These are phyloP conservation scores for Podaxis sp. DNA, from an alignment of 768 basidiomycete species.

Conservation along the genomic window DNA sequence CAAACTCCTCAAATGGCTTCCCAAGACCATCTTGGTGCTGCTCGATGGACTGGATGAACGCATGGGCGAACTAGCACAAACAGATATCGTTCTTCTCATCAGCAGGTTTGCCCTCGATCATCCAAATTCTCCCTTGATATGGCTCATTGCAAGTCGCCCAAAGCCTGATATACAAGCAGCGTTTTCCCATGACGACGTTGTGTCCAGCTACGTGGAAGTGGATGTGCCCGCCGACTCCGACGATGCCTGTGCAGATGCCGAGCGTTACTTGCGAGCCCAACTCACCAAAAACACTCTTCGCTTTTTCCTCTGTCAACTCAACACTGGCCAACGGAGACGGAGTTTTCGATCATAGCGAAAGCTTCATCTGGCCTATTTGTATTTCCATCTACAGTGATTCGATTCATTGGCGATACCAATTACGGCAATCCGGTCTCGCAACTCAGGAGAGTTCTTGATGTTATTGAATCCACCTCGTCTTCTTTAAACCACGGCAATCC, in stretches of 20 bases:
- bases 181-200: conserved; percentile 7
- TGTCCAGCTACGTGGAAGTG: neutral
- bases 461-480: neutral
- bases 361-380: conserved; percentile 27
- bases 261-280: conserved; percentile 16
- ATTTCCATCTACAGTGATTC: conserved; percentile 24
- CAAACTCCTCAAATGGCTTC: neutral
- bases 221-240: conserved; percentile 11
- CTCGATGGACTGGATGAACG: conserved; percentile 31
- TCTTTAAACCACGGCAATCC: neutral
- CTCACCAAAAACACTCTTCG: conserved; percentile 7
- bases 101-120: neutral
- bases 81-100: conserved; percentile 18
- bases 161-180: conserved; percentile 22
- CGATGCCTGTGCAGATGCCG: conserved; percentile 20
- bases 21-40: conserved; percentile 13
- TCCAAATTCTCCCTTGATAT: conserved; percentile 18
- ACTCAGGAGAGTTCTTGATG: conserved; percentile 9
- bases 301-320: neutral
- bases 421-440: conserved; percentile 2
- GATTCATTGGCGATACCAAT: conserved; percentile 20
- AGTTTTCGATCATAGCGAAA: conserved; percentile 17
- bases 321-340: conserved; percentile 22
- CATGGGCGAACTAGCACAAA: conserved; percentile 15
- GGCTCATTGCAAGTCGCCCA: conserved; percentile 28